Evolutionary conservation across 352 stramenopile genomes (phyloP), one percentile per base, ranked within the genome.

Genomic region (Phytophthora brassicae): DNA sequence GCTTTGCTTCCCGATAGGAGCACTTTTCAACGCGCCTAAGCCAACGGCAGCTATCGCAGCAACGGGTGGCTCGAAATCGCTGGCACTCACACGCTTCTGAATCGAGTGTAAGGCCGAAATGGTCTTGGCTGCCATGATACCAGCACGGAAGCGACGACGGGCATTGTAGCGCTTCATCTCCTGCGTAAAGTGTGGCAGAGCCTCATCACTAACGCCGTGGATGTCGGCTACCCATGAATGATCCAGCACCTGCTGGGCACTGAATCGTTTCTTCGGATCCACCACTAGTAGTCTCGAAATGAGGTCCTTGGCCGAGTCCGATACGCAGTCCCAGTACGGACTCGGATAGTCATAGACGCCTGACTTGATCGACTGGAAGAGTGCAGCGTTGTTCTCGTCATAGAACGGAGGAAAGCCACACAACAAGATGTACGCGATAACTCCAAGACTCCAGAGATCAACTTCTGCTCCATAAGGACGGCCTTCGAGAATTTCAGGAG

Each of bases 371-470:
- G 92, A 91, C 46, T 77, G 75, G 68, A 94, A 99, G 35, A 99
- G 74, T 29, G 94, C 75, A 3, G 89, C 71, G 64, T 99, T 90
- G 59, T 97, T 98, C 44, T 97, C 92, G 70, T 98, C 95, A 60
- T 98, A 79, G 70, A 96, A 96, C 22, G 86, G 86, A 19, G 84
- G 81, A 45, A 93, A 95, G 0, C 86, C 86, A 11, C 75, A 78
- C 45, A 97, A 72, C 38, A 98, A 69, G 68, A 98, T 98, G 68
- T 92, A 95, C 56, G 82, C 91, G 60, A 96, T 95, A 47, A 96
- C 68, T 16, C 88, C 88, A 38, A 94, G 84, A 35, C 82, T 92
- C 88, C 88, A 96, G 39, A 94, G 83, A 53, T 96, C 86, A 17
- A 96, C 88, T 0, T 83, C 74, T 56, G 91, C 90, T 17, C 86